Evolutionary conservation across 352 stramenopile species (phyloP).

Genomic region (Globisporangium splendens): DNA sequence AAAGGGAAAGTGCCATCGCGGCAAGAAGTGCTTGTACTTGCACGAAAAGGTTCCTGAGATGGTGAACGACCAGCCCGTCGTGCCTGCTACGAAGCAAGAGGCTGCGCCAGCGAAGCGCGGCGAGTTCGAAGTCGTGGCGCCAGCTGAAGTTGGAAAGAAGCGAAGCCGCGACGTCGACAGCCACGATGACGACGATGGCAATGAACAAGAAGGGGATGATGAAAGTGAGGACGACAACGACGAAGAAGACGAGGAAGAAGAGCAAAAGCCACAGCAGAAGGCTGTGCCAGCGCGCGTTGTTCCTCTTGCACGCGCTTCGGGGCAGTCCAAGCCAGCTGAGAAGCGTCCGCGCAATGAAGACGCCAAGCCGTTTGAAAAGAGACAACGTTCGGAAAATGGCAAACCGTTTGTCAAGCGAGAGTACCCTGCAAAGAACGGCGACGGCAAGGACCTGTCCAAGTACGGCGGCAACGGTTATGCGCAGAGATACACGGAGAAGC

Average conservation of each 20-base stretch:
- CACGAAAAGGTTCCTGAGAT: slow-evolving; percentile 49
- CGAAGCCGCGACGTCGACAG: slow-evolving; percentile 24
- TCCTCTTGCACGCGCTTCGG: no score
- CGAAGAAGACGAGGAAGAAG: slow-evolving; percentile 20
- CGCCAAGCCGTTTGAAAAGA: slow-evolving; percentile 11
- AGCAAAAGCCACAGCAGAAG: slow-evolving; percentile 9
- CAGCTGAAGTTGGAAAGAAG: slow-evolving; percentile 24
- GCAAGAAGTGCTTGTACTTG: slow-evolving; percentile 61
- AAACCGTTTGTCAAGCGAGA: slow-evolving; percentile 8
- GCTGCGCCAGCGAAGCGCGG: slow-evolving; percentile 10
- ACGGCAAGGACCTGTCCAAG: slow-evolving; percentile 9
- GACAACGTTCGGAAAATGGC: slow-evolving; percentile 6
- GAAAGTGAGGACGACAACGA: slow-evolving; percentile 6
- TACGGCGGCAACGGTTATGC: background rate
- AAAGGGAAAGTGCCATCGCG: slow-evolving; percentile 71
- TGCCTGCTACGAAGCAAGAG: slow-evolving; percentile 8
- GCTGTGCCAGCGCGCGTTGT: background rate
- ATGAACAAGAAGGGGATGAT: no score
- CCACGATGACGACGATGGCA: slow-evolving; percentile 16
- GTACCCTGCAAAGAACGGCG: slow-evolving; percentile 10
- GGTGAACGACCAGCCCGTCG: slow-evolving; percentile 10
- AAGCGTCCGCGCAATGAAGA: slow-evolving; percentile 5
- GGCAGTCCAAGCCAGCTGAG: background rate
- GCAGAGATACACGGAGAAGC: background rate
- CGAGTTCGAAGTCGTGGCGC: slow-evolving; percentile 35